phyloP scores from a whole-genome alignment of 2,329 filamentous ascomycete genomes.

The Neofusicoccum ribis region DNA sequence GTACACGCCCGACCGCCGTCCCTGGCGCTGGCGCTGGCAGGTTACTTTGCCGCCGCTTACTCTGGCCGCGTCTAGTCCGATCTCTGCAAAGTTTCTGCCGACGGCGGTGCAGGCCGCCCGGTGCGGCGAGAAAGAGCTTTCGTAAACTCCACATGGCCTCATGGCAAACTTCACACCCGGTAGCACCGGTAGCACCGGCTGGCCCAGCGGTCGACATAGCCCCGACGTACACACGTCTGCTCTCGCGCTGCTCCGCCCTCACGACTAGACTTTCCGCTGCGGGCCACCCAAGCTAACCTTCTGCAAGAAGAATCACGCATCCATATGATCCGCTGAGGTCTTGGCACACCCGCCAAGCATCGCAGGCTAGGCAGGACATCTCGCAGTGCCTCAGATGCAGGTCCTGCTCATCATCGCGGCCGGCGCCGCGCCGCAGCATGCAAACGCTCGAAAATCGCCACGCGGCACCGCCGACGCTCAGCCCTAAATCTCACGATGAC shows the following conservation, averaged over 20 bases:
- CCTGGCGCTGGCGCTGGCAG: background rate
- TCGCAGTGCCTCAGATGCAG: background rate
- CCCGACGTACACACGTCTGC: background rate
- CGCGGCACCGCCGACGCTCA: conserved; percentile 2
- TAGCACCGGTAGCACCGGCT: conserved; percentile 6
- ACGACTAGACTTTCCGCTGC: background rate
- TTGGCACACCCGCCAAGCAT: conserved; percentile 17
- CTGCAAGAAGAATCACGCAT: background rate
- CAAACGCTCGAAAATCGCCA: background rate
- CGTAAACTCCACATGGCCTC: background rate
- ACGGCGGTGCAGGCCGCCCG: background rate
- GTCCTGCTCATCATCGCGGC: background rate
- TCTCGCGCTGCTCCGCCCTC: background rate
- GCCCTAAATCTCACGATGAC: conserved; percentile 16
- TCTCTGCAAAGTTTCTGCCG: background rate
- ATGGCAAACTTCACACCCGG: background rate
- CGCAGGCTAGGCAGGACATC: conserved; percentile 10
- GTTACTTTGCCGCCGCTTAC: background rate
- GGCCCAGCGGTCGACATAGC: background rate
- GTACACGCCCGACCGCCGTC: background rate
- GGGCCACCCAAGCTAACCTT: background rate
- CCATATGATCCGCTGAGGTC: background rate
- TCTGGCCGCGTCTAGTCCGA: background rate
- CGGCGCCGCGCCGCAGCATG: background rate
- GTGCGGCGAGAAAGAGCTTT: background rate